Conservation (phyloP, 495 filamentous ascomycete genomes). For the Endocarpon pusillum region DNA sequence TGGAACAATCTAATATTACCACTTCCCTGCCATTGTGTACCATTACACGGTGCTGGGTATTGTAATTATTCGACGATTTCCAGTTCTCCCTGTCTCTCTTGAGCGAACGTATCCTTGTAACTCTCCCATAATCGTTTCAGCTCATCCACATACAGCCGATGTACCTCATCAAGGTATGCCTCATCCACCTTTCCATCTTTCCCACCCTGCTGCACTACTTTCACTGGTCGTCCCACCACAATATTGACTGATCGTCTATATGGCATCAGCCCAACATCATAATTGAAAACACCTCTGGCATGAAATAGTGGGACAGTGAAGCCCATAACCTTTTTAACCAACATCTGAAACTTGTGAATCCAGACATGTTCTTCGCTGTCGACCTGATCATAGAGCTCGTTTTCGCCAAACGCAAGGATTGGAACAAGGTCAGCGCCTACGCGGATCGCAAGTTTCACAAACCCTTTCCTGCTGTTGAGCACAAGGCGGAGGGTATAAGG, state of each 20-base stretch:
- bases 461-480: slow-evolving; percentile 70
- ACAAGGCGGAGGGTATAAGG: slow-evolving; percentile 60
- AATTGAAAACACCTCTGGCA: slow-evolving; percentile 87
- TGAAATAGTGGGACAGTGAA: slow-evolving; percentile 88
- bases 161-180: slow-evolving; percentile 62
- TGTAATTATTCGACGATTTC: slow-evolving; percentile 52
- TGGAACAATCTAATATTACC: too few species aligned
- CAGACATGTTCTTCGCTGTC: slow-evolving; percentile 48
- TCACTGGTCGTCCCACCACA: slow-evolving; percentile 69
- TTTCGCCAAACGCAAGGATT: slow-evolving; percentile 84
- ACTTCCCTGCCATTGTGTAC: too few species aligned
- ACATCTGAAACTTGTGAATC: slow-evolving; percentile 61
- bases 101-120: slow-evolving; percentile 76
- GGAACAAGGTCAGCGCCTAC: slow-evolving; percentile 85
- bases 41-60: too few species aligned
- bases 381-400: slow-evolving; percentile 86
- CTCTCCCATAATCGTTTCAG: slow-evolving; percentile 67
- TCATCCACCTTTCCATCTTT: slow-evolving; percentile 37
- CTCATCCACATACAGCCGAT: slow-evolving; percentile 62
- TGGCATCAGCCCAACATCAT: slow-evolving; percentile 89
- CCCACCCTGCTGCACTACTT: slow-evolving; percentile 34
- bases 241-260: slow-evolving; percentile 76
- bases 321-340: slow-evolving; percentile 67
- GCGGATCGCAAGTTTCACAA: slow-evolving; percentile 80
- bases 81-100: slow-evolving; percentile 53